A percentile compares a stretch with the other conserved stretches of the same genome.
These are phyloP conservation scores for Phlegmacium glaucopus DNA, from an alignment of 768 basidiomycete genomes.

Conservation along the genomic window DNA sequence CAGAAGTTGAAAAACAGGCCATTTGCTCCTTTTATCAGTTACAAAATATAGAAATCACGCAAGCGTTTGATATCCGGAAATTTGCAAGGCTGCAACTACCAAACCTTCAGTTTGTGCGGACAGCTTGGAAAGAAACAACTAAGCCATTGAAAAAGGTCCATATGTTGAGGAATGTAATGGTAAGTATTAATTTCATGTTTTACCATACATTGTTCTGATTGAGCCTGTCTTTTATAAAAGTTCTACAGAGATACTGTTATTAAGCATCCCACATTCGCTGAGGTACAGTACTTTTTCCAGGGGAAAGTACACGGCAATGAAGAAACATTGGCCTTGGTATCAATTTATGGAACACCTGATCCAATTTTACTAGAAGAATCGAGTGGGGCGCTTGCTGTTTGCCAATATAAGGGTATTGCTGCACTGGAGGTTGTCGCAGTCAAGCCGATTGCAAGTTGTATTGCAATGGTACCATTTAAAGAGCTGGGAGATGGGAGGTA, in stretches of 20 bases:
- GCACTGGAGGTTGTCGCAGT: slow-evolving; percentile 1
- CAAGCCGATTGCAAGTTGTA: slow-evolving; percentile 1
- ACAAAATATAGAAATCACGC: background rate
- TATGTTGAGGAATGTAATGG: slow-evolving; percentile 10
- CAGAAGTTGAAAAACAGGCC: background rate
- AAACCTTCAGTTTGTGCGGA: slow-evolving; percentile 8
- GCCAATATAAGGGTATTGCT: background rate
- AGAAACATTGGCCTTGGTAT: slow-evolving; percentile 9
- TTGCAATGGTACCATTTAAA: slow-evolving; percentile 10
- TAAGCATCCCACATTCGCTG: slow-evolving; percentile 5
- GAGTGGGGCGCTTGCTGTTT: background rate
- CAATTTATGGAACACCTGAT: slow-evolving; percentile 7
- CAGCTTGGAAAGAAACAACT: slow-evolving; percentile 5
- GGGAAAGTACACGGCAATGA: background rate
- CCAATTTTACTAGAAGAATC: slow-evolving; percentile 1
- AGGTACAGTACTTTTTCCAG: slow-evolving; percentile 16
- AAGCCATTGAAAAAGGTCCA: background rate
- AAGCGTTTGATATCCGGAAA: background rate
- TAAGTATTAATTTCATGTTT: background rate
- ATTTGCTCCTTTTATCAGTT: background rate
- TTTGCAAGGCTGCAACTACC: slow-evolving; percentile 2
- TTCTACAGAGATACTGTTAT: background rate
- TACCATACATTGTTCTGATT: background rate
- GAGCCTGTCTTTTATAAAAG: background rate
- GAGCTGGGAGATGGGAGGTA: background rate